These are phyloP conservation scores for Echinochloa phyllopogon DNA, from an alignment of 176 grass and related monocot species.

Conservation along the genomic window DNA sequence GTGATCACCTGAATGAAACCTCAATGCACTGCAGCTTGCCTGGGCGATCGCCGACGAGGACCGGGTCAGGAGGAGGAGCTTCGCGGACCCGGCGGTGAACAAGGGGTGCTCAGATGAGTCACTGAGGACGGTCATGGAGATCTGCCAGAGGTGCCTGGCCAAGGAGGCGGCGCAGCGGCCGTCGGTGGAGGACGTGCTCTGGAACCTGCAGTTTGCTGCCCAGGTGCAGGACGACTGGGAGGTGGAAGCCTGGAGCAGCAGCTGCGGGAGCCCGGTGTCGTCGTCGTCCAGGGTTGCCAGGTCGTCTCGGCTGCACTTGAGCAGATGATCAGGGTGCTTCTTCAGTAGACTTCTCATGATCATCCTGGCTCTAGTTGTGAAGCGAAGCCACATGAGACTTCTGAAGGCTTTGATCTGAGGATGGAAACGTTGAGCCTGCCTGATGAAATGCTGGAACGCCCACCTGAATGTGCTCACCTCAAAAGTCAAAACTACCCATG, in stretches of 20 bases:
- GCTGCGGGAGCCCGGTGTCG: constrained; percentile 61
- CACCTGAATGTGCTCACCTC: background rate
- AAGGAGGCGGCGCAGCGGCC: constrained; percentile 84
- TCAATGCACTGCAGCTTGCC: constrained; percentile 53
- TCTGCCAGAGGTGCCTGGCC: constrained; percentile 81
- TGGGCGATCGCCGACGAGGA: constrained; percentile 69
- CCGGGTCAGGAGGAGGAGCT: constrained; percentile 61
- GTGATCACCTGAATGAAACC: constrained; percentile 38
- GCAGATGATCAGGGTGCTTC: constrained; percentile 37
- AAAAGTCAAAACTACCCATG: background rate
- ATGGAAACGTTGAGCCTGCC: background rate
- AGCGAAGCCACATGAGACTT: background rate
- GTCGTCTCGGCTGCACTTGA: constrained; percentile 19
- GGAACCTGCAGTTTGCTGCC: constrained; percentile 96
- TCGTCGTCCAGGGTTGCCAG: constrained; percentile 50
- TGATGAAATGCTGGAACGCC: background rate
- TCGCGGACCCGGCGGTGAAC: constrained; percentile 65
- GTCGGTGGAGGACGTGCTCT: constrained; percentile 89
- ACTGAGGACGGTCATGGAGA: constrained; percentile 80
- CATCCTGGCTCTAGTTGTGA: background rate
- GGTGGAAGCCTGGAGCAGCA: constrained; percentile 62
- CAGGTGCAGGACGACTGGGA: constrained; percentile 88
- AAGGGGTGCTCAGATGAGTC: constrained; percentile 80
- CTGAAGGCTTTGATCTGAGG: background rate
- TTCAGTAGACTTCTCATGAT: constrained; percentile 18